A percentile compares a stretch with the other conserved stretches of the same genome.
Evolutionary conservation across 2,329 filamentous ascomycete genomes (phyloP).

Genomic region (Cladosporium sphaerospermum): DNA sequence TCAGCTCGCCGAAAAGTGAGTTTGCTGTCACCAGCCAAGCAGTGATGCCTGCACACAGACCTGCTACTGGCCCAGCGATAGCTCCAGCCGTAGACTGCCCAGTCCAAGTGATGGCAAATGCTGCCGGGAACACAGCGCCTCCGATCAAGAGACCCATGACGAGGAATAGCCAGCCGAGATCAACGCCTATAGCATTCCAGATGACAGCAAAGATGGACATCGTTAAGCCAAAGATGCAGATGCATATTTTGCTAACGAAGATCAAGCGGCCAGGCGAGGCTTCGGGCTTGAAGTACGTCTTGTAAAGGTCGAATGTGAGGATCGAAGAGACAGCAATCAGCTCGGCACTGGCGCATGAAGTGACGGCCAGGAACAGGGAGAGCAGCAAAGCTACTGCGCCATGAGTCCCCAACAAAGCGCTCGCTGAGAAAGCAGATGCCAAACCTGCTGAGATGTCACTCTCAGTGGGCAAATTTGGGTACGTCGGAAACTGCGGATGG

Average conservation of each 20-base stretch:
- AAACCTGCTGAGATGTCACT: conserved; percentile 23
- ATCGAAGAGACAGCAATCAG: conserved; percentile 36
- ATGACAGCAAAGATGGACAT: conserved; percentile 33
- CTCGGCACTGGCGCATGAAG: conserved; percentile 29
- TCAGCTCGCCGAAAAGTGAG: conserved; percentile 34
- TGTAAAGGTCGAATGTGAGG: conserved; percentile 37
- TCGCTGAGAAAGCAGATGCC: conserved; percentile 19
- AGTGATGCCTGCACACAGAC: conserved; percentile 38
- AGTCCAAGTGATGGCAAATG: conserved; percentile 41
- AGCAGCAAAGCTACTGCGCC: conserved; percentile 19
- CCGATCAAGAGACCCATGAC: conserved; percentile 39
- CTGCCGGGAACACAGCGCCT: conserved; percentile 40
- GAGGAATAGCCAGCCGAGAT: conserved; percentile 35
- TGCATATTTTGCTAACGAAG: conserved; percentile 36
- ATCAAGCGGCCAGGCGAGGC: conserved; percentile 33
- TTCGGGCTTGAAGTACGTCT: conserved; percentile 34
- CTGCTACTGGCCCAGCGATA: conserved; percentile 41
- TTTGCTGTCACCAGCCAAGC: conserved; percentile 39
- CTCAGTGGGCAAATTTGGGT: conserved; percentile 21
- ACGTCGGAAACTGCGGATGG: conserved; percentile 39
- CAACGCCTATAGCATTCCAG: conserved; percentile 33
- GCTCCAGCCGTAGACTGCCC: conserved; percentile 42
- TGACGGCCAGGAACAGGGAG: conserved; percentile 26
- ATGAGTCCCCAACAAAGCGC: conserved; percentile 20
- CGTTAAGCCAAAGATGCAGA: conserved; percentile 35